Evolutionary conservation across 1,284 basidiomycete genomes (phyloP).

Genomic region (Xerocomus minutiporus): DNA sequence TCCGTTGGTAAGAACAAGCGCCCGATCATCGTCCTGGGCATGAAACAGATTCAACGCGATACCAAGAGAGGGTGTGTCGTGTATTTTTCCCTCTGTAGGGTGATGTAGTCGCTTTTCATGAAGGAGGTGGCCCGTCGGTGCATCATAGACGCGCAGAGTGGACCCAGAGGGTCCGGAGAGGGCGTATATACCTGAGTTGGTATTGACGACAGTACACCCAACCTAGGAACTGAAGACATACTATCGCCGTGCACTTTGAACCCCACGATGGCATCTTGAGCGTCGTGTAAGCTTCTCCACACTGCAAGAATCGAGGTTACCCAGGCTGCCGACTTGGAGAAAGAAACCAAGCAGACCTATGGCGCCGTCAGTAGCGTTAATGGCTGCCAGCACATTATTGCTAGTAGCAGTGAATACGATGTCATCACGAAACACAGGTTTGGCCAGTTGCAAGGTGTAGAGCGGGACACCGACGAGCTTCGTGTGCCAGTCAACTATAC

Average conservation of each 20-base stretch:
- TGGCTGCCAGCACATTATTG: slow-evolving; percentile 75
- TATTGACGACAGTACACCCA: slow-evolving; percentile 1
- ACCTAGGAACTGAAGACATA: slow-evolving; percentile 34
- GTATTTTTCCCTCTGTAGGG: slow-evolving; percentile 40
- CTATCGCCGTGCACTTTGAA: slow-evolving; percentile 62
- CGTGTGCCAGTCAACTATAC: slow-evolving; percentile 85
- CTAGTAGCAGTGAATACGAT: slow-evolving; percentile 67
- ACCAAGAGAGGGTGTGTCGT: slow-evolving; percentile 50
- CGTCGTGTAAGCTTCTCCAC: slow-evolving; percentile 77
- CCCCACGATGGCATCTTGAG: slow-evolving; percentile 64
- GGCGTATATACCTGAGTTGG: slow-evolving; percentile 54
- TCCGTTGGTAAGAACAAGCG: slow-evolving; percentile 53
- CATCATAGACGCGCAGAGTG: slow-evolving; percentile 68
- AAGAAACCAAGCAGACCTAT: slow-evolving; percentile 46
- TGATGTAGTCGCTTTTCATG: slow-evolving; percentile 62
- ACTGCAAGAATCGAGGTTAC: slow-evolving; percentile 39
- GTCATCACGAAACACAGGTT: slow-evolving; percentile 55
- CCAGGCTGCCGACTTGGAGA: background rate
- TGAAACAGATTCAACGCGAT: slow-evolving; percentile 33
- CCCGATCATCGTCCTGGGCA: slow-evolving; percentile 1
- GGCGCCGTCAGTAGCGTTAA: slow-evolving; percentile 68
- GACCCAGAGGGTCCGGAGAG: slow-evolving; percentile 75
- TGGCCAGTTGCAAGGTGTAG: slow-evolving; percentile 40
- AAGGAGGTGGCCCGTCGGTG: slow-evolving; percentile 61
- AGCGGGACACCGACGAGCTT: slow-evolving; percentile 68